phyloP scores from a whole-genome alignment of 2,329 filamentous ascomycete species.

The Coniochaeta pulveracea region DNA sequence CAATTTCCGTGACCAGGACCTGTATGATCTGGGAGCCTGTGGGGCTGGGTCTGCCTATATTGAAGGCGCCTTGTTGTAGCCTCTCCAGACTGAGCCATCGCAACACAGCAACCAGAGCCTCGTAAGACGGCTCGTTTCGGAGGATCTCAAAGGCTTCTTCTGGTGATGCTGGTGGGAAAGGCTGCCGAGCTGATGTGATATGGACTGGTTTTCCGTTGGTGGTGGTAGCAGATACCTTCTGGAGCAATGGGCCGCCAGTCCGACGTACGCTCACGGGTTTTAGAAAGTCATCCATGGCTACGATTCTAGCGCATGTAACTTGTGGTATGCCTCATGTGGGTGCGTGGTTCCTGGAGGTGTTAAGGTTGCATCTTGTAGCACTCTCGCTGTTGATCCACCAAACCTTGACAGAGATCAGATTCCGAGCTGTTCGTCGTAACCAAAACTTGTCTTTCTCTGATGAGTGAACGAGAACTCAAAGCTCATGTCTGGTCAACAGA shows the following conservation, averaged over 20 bases:
- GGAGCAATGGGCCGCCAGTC: constrained; percentile 26
- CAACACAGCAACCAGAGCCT: constrained; percentile 40
- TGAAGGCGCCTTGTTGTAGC: constrained; percentile 27
- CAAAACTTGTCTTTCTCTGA: too few relatives aligned
- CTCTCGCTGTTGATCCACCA: too few relatives aligned
- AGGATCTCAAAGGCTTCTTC: constrained; percentile 49
- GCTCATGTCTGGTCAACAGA: too few relatives aligned
- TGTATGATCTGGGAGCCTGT: constrained; percentile 65
- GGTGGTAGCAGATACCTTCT: constrained; percentile 18
- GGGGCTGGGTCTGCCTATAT: constrained; percentile 52
- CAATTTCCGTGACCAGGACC: constrained; percentile 58
- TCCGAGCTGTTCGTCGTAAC: too few relatives aligned
- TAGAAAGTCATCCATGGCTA: constrained; percentile 48
- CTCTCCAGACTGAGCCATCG: constrained; percentile 30
- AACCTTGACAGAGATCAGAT: too few relatives aligned
- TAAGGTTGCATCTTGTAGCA: too few relatives aligned
- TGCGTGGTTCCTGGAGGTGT: too few relatives aligned
- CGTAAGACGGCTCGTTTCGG: constrained; percentile 50
- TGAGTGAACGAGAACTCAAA: too few relatives aligned
- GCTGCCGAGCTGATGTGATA: constrained; percentile 3
- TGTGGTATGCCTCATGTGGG: too few relatives aligned
- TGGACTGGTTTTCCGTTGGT: constrained; percentile 8
- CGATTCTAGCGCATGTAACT: too few relatives aligned
- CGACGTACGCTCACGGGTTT: constrained; percentile 42
- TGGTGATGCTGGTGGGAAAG: constrained; percentile 19